These are phyloP conservation scores for Didymella segeticola DNA, from an alignment of 2,329 filamentous ascomycete species.

Conservation along the genomic window DNA sequence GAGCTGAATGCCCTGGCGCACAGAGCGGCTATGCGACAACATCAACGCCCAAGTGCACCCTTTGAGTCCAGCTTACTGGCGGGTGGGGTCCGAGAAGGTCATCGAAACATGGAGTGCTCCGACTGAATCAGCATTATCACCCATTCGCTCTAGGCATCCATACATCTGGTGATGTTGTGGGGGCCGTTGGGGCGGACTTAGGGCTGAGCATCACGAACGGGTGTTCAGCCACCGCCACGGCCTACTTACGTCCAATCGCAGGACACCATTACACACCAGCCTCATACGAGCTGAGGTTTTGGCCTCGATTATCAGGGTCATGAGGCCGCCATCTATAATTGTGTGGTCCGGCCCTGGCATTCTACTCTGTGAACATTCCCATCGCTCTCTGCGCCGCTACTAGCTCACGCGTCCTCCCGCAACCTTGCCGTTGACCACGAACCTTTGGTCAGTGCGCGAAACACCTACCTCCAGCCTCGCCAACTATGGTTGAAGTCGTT, in stretches of 20 bases:
- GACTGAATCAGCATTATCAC: conserved; percentile 13
- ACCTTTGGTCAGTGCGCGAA: not conserved
- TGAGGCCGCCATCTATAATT: conserved; percentile 15
- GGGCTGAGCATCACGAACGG: conserved; percentile 23
- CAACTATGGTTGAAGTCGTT: conserved; percentile 23
- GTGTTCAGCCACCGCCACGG: conserved; percentile 18
- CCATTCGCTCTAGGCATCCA: conserved; percentile 12
- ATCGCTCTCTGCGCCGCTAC: not conserved
- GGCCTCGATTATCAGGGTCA: conserved; percentile 20
- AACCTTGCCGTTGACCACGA: not conserved
- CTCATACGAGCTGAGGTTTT: conserved; percentile 22
- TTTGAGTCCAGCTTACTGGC: not conserved
- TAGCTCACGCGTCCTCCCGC: not conserved
- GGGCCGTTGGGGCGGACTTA: conserved; percentile 21
- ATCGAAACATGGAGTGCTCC: conserved; percentile 7
- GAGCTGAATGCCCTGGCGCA: conserved; percentile 6
- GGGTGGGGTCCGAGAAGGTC: not conserved
- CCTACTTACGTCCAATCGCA: conserved; percentile 20
- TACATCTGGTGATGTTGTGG: conserved; percentile 19
- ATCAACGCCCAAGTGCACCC: conserved; percentile 17
- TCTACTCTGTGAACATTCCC: not conserved
- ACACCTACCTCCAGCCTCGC: too few relatives aligned
- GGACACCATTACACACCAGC: conserved; percentile 16
- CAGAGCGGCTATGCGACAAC: conserved; percentile 19
- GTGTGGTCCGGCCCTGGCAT: not conserved